A percentile compares a stretch with the other conserved stretches of the same genome.
These are phyloP conservation scores for Venturia asperata DNA, from an alignment of 2,329 filamentous ascomycete species.

Conservation along the genomic window DNA sequence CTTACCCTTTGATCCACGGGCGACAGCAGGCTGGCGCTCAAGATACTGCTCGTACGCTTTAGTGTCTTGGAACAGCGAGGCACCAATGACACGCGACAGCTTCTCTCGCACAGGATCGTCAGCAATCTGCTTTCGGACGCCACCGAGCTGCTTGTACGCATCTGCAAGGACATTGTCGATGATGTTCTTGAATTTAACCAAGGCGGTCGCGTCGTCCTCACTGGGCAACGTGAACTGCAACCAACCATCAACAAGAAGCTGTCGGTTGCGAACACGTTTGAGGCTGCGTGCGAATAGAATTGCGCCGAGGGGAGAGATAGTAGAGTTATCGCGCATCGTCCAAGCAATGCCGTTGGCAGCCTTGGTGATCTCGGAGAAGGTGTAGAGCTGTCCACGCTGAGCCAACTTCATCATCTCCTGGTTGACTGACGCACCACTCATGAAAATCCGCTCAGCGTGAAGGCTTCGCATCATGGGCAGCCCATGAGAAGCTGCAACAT, in stretches of 20 bases:
- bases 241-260: slow-evolving; percentile 16
- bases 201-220: not conserved
- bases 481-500: slow-evolving; percentile 36
- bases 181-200: slow-evolving; percentile 1
- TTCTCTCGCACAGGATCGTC: not conserved
- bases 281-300: slow-evolving; percentile 28
- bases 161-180: slow-evolving; percentile 9
- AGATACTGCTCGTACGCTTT: not conserved
- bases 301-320: slow-evolving; percentile 26
- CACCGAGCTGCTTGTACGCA: slow-evolving; percentile 2
- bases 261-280: not conserved
- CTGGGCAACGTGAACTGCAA: not conserved
- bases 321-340: slow-evolving; percentile 27
- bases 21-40: not conserved
- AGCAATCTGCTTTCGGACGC: not conserved
- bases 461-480: slow-evolving; percentile 22
- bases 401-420: not conserved
- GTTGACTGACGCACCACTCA: slow-evolving; percentile 19
- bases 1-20: not conserved
- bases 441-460: slow-evolving; percentile 21
- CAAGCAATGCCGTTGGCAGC: slow-evolving; percentile 8
- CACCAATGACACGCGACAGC: not conserved
- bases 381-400: slow-evolving; percentile 18
- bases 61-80: not conserved
- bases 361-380: slow-evolving; percentile 20